phyloP scores from a whole-genome alignment of 1,284 basidiomycete species.

The Cutaneotrichosporon cutaneum region DNA sequence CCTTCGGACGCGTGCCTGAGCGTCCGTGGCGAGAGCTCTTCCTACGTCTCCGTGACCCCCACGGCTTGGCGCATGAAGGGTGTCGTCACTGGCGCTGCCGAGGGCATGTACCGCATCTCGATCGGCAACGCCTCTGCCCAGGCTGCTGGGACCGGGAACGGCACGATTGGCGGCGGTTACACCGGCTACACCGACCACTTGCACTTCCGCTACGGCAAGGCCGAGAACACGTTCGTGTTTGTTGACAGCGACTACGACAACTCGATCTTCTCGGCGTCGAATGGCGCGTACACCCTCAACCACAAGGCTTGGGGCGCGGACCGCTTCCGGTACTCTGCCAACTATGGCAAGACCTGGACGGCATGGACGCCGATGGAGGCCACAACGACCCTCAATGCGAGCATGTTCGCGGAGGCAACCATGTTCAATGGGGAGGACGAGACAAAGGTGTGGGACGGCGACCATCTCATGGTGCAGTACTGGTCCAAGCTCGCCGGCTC shows the following conservation, averaged over 20 bases:
- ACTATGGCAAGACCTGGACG: conserved; percentile 83
- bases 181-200: conserved; percentile 64
- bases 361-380: conserved; percentile 73
- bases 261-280: conserved; percentile 61
- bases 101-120: conserved; percentile 24
- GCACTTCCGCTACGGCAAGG: conserved; percentile 70
- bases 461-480: conserved; percentile 85
- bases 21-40: conserved; percentile 58
- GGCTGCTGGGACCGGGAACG: conserved; percentile 22
- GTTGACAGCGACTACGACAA: conserved; percentile 67
- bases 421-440: background rate
- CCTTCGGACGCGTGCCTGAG: conserved; percentile 33
- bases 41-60: conserved; percentile 56
- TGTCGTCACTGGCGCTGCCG: conserved; percentile 61
- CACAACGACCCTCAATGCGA: conserved; percentile 63
- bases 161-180: conserved; percentile 15
- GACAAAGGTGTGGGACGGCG: conserved; percentile 70
- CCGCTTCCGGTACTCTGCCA: conserved; percentile 75
- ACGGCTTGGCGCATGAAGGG: conserved; percentile 71
- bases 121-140: conserved; percentile 57
- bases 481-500: conserved; percentile 69
- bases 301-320: conserved; percentile 85
- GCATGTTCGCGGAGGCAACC: conserved; percentile 57
- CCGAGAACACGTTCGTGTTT: conserved; percentile 76
- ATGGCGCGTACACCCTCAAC: conserved; percentile 68